These are phyloP conservation scores for Exophiala sp. DNA, from an alignment of 2,329 filamentous ascomycete species.

Conservation along the genomic window DNA sequence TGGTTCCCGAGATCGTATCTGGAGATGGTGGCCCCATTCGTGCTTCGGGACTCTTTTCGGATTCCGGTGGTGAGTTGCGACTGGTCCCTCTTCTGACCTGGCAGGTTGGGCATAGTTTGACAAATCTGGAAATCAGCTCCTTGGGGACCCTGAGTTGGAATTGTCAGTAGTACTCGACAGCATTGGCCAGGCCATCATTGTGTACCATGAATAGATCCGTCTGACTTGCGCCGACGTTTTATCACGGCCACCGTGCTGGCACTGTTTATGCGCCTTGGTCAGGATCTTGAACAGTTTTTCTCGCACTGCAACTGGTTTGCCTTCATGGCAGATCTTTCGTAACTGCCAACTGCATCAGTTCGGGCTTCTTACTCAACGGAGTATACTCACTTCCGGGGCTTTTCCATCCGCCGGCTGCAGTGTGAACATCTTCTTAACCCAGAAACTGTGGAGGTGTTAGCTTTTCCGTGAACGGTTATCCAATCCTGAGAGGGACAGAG, in stretches of 20 bases:
- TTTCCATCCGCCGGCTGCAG: constrained; percentile 39
- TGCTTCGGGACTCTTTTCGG: constrained; percentile 17
- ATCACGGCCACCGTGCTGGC: constrained; percentile 48
- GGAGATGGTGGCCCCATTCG: constrained; percentile 13
- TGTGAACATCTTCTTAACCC: constrained; percentile 51
- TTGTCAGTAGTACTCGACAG: constrained; percentile 2
- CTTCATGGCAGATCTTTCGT: constrained; percentile 45
- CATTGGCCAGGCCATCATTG: constrained; percentile 8
- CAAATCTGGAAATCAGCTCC: constrained; percentile 48
- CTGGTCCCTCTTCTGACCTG: constrained; percentile 42
- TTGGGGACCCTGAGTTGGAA: constrained; percentile 43
- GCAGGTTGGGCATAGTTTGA: constrained; percentile 47
- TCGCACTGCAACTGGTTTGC: constrained; percentile 48
- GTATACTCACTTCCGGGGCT: constrained; percentile 35
- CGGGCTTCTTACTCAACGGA: neutral
- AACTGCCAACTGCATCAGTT: constrained; percentile 29
- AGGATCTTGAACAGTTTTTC: constrained; percentile 49
- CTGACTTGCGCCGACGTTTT: constrained; percentile 49
- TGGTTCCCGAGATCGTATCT: neutral
- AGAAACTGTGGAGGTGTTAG: constrained; percentile 37
- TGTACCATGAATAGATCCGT: constrained; percentile 46
- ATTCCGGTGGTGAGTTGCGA: constrained; percentile 21
- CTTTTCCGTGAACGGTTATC: neutral
- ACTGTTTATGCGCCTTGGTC: constrained; percentile 46
- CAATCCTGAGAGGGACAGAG: no score